These are phyloP conservation scores for Beauveria asiatica DNA, from an alignment of 2,329 filamentous ascomycete species.

Conservation along the genomic window DNA sequence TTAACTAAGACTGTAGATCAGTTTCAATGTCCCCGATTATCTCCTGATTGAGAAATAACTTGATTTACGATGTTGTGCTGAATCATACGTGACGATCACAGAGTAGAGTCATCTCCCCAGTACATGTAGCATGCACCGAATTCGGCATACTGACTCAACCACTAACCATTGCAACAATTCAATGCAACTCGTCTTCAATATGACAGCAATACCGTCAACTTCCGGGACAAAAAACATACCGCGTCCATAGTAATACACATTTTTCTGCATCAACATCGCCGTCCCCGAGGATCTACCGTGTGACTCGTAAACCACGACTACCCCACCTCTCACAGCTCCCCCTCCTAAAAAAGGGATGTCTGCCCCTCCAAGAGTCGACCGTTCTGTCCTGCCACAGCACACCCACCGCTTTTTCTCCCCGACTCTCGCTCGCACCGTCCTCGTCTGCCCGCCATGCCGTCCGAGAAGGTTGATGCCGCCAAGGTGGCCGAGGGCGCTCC, in stretches of 20 bases:
- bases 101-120: neutral
- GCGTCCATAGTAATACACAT: neutral
- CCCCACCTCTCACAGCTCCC: conserved; percentile 14
- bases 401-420: conserved; percentile 16
- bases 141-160: conserved; percentile 5
- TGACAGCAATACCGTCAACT: too few relatives aligned
- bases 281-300: conserved; percentile 9
- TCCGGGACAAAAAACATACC: neutral
- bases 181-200: neutral
- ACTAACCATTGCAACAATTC: neutral
- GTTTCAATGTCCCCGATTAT: neutral
- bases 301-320: neutral
- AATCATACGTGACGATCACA: neutral
- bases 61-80: neutral
- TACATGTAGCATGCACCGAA: neutral
- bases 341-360: neutral
- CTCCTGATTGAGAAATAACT: neutral
- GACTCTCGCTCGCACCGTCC: conserved; percentile 16
- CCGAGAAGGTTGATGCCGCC: conserved; percentile 27
- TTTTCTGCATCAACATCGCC: neutral
- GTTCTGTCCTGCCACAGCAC: conserved; percentile 23
- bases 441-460: conserved; percentile 25
- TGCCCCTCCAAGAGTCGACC: conserved; percentile 5
- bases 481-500: conserved; percentile 27
- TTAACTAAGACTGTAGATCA: too few relatives aligned